Percentiles rank a stretch among this genome's conserved stretches.
Evolutionary conservation across 495 filamentous ascomycete genomes (phyloP).

Genomic region (Penicillium antarcticum): DNA sequence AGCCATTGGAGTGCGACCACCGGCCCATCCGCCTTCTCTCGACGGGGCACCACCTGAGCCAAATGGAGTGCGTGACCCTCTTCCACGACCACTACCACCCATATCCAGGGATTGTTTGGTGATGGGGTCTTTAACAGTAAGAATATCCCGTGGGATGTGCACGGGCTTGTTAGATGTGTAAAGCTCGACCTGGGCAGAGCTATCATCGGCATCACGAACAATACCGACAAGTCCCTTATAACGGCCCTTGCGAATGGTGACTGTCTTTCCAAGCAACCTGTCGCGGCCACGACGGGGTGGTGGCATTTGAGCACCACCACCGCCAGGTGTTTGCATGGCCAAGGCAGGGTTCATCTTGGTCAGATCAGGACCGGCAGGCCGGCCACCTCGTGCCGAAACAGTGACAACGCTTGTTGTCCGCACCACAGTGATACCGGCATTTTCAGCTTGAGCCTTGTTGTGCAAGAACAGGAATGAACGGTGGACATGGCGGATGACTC

Average conservation of each 20-base stretch:
- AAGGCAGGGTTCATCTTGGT: constrained; percentile 90
- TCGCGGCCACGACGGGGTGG: constrained; percentile 82
- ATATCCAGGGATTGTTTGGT: constrained; percentile 74
- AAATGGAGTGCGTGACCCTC: constrained; percentile 52
- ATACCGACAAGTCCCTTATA: constrained; percentile 94
- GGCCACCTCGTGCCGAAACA: constrained; percentile 85
- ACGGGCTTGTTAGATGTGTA: constrained; percentile 89
- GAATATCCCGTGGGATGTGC: constrained; percentile 69
- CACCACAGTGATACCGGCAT: constrained; percentile 87
- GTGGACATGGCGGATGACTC: constrained; percentile 88
- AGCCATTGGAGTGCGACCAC: constrained; percentile 67
- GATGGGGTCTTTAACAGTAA: constrained; percentile 76
- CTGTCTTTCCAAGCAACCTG: constrained; percentile 84
- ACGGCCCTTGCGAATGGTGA: constrained; percentile 75
- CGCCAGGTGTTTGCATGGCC: constrained; percentile 49
- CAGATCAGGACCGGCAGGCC: constrained; percentile 70
- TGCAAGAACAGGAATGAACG: constrained; percentile 85
- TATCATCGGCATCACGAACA: constrained; percentile 87
- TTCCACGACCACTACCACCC: constrained; percentile 51
- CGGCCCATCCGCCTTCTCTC: constrained; percentile 40
- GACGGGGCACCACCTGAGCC: constrained; percentile 36
- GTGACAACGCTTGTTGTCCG: constrained; percentile 80
- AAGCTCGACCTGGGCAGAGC: constrained; percentile 81
- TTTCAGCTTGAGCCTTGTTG: constrained; percentile 78
- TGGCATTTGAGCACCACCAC: constrained; percentile 53